Evolutionary conservation across 2,329 filamentous ascomycete genomes (phyloP), one percentile per base, ranked within the genome.

Genomic region (Aspergillus phoenicis): DNA sequence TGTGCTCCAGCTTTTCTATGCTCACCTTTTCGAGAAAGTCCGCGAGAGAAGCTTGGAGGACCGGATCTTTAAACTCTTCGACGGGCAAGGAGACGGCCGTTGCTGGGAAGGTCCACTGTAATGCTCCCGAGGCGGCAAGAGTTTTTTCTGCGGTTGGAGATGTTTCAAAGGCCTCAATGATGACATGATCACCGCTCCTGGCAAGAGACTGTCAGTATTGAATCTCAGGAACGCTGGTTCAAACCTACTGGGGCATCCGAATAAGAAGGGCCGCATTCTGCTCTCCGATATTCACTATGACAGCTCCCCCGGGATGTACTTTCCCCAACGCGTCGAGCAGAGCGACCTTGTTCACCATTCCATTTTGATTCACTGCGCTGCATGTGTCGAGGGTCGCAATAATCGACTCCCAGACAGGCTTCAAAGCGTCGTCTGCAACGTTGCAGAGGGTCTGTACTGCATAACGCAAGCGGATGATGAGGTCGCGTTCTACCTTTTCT

Each of bases 141-240:
- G 88, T 83, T 13, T 80, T 73, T 47, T 84, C 77, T 1, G 83
- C 84, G 0, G 70, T 68, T 0, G 88, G 77, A 0, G 86, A 87
- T 0, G 83, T 78, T 68, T 90, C 87, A 58, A 89, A 89, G 0
- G 79, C 79, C 70, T 90, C 87, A 51, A 89, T 83, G 59, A 85
- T 17, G 65, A 82, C 66, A 63, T 20, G 2, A 39, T 53, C 20
- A n/a, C 51, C 30, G 10, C 5, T 33, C 24, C 51, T 53, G 22
- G 8, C 10, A 26, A 11, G 3, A 20, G 3, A 20, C 10, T 15
- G 38, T 17, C 1, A 36, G 17, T 36, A 26, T 0, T 6, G 20
- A 1, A 1, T 2, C 8, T n/a, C 6, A 20, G 22, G 24, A 26
- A 39, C 1, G 2, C 13, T 4, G 4, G 13, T n/a, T 43, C 7